Conservation (phyloP, 2,329 filamentous ascomycete species). For the Fusarium decemcellulare region DNA sequence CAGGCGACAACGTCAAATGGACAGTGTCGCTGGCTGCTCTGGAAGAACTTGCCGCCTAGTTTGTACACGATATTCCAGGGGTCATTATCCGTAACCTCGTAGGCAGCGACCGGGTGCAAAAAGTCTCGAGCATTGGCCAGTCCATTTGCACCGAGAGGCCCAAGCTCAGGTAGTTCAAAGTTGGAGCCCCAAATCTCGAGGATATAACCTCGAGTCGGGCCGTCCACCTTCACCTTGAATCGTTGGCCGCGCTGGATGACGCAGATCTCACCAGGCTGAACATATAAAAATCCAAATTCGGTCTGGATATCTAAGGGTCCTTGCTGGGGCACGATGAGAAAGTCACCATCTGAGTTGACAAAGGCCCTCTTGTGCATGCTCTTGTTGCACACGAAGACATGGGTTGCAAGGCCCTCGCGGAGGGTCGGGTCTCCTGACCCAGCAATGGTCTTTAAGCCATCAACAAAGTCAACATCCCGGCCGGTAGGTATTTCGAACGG, state of each 20-base stretch:
- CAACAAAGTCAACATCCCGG: slow-evolving; percentile 58
- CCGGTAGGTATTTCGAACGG: slow-evolving; percentile 20
- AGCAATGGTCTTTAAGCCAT: slow-evolving; percentile 62
- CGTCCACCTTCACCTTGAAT: slow-evolving; percentile 56
- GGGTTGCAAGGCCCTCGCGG: slow-evolving; percentile 61
- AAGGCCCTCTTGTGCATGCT: slow-evolving; percentile 63
- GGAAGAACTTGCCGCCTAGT: slow-evolving; percentile 72
- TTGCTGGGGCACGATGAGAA: slow-evolving; percentile 75
- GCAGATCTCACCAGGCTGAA: slow-evolving; percentile 76
- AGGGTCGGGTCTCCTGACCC: slow-evolving; percentile 64
- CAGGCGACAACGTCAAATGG: slow-evolving; percentile 80
- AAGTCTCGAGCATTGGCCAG: slow-evolving; percentile 77
- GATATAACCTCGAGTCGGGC: slow-evolving; percentile 75
- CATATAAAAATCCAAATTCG: slow-evolving; percentile 74
- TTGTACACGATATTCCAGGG: slow-evolving; percentile 73
- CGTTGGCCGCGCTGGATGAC: slow-evolving; percentile 75
- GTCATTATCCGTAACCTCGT: slow-evolving; percentile 63
- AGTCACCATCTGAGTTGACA: slow-evolving; percentile 74
- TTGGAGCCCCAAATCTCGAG: slow-evolving; percentile 76
- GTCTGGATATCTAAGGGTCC: slow-evolving; percentile 78
- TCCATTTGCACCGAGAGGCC: slow-evolving; percentile 76
- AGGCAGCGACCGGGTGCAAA: slow-evolving; percentile 71
- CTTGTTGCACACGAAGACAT: slow-evolving; percentile 61
- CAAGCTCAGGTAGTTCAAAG: slow-evolving; percentile 76
- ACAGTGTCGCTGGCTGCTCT: slow-evolving; percentile 72